Conservation (phyloP, 2,329 filamentous ascomycete species). For the Tolypocladium paradoxum region DNA sequence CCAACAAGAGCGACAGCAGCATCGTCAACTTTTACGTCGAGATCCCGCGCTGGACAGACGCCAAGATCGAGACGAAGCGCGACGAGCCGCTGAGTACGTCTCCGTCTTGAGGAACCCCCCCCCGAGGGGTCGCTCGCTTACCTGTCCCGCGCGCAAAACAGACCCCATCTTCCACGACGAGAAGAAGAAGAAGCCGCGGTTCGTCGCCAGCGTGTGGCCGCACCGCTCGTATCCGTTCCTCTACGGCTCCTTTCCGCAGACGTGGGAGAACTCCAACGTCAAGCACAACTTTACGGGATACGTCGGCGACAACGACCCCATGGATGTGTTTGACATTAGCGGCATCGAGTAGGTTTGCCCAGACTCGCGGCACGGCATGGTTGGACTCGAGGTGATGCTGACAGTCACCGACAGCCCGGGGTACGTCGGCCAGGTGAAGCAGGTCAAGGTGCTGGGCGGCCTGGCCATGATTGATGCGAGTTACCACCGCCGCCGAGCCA, state of each 20-base stretch:
- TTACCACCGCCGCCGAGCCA: no score
- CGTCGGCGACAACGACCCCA: conserved; percentile 29
- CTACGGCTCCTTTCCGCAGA: conserved; percentile 33
- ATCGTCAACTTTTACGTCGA: conserved; percentile 29
- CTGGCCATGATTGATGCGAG: conserved; percentile 27
- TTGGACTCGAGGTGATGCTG: no score
- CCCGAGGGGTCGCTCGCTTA: no score
- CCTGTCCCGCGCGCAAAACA: no score
- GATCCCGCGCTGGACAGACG: conserved; percentile 30
- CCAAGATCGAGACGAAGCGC: conserved; percentile 27
- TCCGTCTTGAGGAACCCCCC: no score
- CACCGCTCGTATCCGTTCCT: conserved; percentile 31
- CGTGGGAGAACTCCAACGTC: conserved; percentile 31
- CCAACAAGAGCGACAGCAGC: conserved; percentile 19
- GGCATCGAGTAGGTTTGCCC: conserved; percentile 22
- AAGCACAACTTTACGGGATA: conserved; percentile 25
- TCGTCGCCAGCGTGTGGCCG: conserved; percentile 31
- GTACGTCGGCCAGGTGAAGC: conserved; percentile 27
- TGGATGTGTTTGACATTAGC: conserved; percentile 29
- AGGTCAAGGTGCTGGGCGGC: conserved; percentile 30
- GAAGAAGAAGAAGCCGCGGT: conserved; percentile 23
- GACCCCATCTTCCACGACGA: conserved; percentile 30
- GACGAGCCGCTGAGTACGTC: conserved; percentile 29
- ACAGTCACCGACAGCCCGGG: no score
- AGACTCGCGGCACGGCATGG: no score